Percentiles rank a stretch among this genome's conserved stretches.
phyloP scores from a whole-genome alignment of 1,284 basidiomycete species.

The Coniferiporia weirii region DNA sequence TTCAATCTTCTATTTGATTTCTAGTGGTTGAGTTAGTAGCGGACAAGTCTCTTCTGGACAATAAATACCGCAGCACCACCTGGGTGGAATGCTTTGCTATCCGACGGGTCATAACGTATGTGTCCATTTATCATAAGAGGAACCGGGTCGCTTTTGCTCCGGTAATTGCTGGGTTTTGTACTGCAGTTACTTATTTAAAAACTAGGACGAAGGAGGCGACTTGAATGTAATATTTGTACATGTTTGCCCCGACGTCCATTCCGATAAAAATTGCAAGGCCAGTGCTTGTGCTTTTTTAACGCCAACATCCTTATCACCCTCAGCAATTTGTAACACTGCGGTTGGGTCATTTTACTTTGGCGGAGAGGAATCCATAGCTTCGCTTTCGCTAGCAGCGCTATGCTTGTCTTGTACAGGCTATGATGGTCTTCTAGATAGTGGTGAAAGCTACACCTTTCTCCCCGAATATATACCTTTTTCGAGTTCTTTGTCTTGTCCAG shows the following conservation, averaged over 20 bases:
- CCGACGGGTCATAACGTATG: no score
- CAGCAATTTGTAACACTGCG: constrained; percentile 12
- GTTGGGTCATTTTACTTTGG: constrained; percentile 29
- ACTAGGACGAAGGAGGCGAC: no score
- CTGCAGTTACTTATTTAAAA: no score
- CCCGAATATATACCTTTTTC: constrained; percentile 1
- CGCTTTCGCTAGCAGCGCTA: constrained; percentile 40
- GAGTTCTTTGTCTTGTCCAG: not conserved
- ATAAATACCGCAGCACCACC: no score
- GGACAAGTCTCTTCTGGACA: no score
- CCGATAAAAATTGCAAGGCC: not conserved
- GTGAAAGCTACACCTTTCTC: constrained; percentile 32
- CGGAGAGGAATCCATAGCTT: constrained; percentile 29
- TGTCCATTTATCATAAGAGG: no score
- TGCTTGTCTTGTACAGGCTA: constrained; percentile 26
- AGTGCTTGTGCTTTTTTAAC: not conserved
- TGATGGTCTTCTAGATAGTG: constrained; percentile 40
- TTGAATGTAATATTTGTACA: not conserved
- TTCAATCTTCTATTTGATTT: no score
- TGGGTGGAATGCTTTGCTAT: no score
- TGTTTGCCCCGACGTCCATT: not conserved
- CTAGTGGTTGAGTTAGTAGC: no score
- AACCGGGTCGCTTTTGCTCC: no score
- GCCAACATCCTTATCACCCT: constrained; percentile 30
- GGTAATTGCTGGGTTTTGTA: no score